Base-by-base conservation (phyloP, 495 filamentous ascomycete species). In the Massariosphaeria phaeospora region DNA sequence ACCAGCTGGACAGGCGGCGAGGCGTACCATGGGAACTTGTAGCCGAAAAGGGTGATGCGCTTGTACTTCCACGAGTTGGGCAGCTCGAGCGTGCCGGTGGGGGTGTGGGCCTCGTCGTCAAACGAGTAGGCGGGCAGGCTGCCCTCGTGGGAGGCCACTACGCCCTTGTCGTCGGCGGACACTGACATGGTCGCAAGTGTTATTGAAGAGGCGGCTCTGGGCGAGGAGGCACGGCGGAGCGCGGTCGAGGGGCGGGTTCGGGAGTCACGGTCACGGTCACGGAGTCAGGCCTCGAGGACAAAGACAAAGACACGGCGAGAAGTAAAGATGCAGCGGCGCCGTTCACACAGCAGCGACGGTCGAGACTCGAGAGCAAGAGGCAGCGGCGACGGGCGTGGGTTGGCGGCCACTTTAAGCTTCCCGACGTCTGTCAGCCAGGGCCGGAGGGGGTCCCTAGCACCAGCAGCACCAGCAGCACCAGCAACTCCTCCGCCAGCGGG, bases 1-100 rank as follows among this genome's bases (percentile, higher is more conserved):
- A 86, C 54, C 34, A 91, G 73, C 69, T 91, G 87, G 30, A 79
- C 68, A 60, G 83, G 79, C 3, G 88, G 88, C 23, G 85, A 89
- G 44, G 87, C 86, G 72, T 84, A 90, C 76, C 80, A 89, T 4
- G 80, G 78, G 4, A 84, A 49, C 57, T 76, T 77, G 64, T 64
- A 76, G 15, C 67, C 67, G 36, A 77, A 78, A 44, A 87, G 44
- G 40, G 70, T 78, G 40, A 83, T 51, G 33, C 78, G 78, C 65
- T 80, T 82, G 74, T 89, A 88, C 73, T 84, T 88, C 84, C 84
- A 88, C 44, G 73, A 49, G 12, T 49, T 55, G 27, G 63, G 63
- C 5, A 63, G 57, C 38, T 43, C 24, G 7, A 57, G 26, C 13
- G 29, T 33, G 55, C 27, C 48, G 1, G 48, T 73, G 7, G 55